These are phyloP conservation scores for Lasiosphaeriaceae sp. DNA, from an alignment of 495 filamentous ascomycete genomes.

Conservation along the genomic window DNA sequence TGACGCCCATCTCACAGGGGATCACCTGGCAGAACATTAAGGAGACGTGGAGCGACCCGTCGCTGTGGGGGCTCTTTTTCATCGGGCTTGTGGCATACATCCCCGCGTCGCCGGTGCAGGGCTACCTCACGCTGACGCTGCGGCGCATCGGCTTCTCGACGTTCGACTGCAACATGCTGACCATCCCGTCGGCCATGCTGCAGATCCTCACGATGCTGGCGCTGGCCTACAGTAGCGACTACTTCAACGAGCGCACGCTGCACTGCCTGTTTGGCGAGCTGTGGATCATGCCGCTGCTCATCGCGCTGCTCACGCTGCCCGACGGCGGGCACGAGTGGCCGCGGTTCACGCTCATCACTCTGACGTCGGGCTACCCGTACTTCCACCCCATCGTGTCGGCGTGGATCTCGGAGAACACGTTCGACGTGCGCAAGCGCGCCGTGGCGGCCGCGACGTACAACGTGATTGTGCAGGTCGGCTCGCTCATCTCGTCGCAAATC, in stretches of 20 bases:
- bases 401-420: slow-evolving; percentile 46
- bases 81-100: slow-evolving; percentile 49
- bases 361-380: slow-evolving; percentile 38
- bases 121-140: slow-evolving; percentile 41
- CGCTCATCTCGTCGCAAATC: slow-evolving; percentile 57
- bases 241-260: slow-evolving; percentile 42
- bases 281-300: slow-evolving; percentile 44
- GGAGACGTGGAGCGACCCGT: slow-evolving; percentile 21
- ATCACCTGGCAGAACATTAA: slow-evolving; percentile 29
- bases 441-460: slow-evolving; percentile 59
- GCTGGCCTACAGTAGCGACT: slow-evolving; percentile 39
- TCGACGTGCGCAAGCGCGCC: slow-evolving; percentile 51
- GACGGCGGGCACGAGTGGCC: slow-evolving; percentile 36
- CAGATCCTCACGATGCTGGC: slow-evolving; percentile 43
- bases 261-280: slow-evolving; percentile 42
- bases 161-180: slow-evolving; percentile 45
- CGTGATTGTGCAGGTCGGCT: slow-evolving; percentile 61
- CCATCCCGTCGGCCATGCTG: slow-evolving; percentile 40
- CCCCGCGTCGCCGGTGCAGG: slow-evolving; percentile 38
- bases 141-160: slow-evolving; percentile 40
- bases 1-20: slow-evolving; percentile 27
- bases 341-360: slow-evolving; percentile 36
- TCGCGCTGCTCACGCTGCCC: slow-evolving; percentile 36
- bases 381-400: slow-evolving; percentile 42
- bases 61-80: slow-evolving; percentile 41